Conservation (phyloP, 306 rosid genomes). For the Cyclanthera cordifolia region DNA sequence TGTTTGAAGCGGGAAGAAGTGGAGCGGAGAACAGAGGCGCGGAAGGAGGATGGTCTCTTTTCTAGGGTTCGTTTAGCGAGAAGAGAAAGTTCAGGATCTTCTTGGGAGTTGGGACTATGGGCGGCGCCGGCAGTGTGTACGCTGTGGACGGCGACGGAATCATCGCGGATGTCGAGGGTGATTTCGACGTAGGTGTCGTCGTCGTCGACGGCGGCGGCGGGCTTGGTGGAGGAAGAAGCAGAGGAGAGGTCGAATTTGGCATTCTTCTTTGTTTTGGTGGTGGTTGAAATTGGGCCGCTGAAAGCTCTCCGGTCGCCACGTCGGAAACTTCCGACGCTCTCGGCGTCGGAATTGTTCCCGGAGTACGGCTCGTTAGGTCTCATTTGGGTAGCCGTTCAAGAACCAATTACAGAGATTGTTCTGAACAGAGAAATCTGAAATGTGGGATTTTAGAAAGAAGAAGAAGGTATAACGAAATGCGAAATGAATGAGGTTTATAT, state of each 20-base stretch:
- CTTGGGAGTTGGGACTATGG: conserved; percentile 9
- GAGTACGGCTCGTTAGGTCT: conserved; percentile 4
- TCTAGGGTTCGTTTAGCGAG: conserved; percentile 30
- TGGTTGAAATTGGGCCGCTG: conserved; percentile 27
- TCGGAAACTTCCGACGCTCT: neutral
- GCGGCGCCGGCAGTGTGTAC: conserved; percentile 28
- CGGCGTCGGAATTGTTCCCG: neutral
- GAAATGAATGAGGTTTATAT: neutral
- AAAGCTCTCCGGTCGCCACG: conserved; percentile 16
- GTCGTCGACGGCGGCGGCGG: neutral
- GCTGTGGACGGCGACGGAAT: conserved; percentile 48
- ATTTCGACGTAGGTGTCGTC: conserved; percentile 36
- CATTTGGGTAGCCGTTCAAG: neutral
- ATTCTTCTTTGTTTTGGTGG: conserved; percentile 6
- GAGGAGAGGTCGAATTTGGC: conserved; percentile 13
- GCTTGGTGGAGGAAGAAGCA: neutral
- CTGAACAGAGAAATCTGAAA: too few relatives aligned
- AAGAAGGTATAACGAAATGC: too few relatives aligned
- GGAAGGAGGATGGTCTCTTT: conserved; percentile 30
- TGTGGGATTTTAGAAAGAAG: neutral
- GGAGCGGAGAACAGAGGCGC: conserved; percentile 23
- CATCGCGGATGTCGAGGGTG: conserved; percentile 46
- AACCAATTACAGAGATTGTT: neutral
- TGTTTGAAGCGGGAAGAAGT: conserved; percentile 31
- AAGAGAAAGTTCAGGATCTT: conserved; percentile 33